Evolutionary conservation across 1,284 basidiomycete genomes (phyloP).

Genomic region (Sphaerobolus stellatus): DNA sequence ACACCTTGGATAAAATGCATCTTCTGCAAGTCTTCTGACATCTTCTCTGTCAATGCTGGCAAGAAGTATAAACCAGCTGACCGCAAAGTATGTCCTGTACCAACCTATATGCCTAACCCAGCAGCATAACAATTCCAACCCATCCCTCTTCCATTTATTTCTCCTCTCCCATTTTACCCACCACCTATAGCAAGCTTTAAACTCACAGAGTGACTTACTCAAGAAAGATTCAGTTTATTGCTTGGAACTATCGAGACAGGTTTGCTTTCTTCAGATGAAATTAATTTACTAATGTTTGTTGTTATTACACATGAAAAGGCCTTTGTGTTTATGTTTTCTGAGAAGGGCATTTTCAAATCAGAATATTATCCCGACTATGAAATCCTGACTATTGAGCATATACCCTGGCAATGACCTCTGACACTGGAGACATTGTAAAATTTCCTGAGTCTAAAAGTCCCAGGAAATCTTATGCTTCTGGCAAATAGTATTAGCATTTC

Average conservation of each 20-base stretch:
- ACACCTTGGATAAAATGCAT: no score
- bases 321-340: conserved; percentile 33
- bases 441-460: no score
- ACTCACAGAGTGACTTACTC: conserved; percentile 16
- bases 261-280: conserved; percentile 32
- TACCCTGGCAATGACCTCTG: conserved; percentile 36
- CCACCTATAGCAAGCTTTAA: conserved; percentile 18
- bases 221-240: conserved; percentile 16
- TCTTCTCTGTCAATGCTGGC: no score
- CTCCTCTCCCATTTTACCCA: conserved; percentile 11
- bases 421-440: no score
- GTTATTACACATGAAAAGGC: conserved; percentile 27
- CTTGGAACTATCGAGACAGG: conserved; percentile 25
- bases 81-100: conserved; percentile 26
- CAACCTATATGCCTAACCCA: conserved; percentile 24
- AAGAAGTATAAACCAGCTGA: conserved; percentile 26
- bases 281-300: conserved; percentile 30
- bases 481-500: no score
- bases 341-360: conserved; percentile 33
- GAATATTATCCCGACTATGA: conserved; percentile 38
- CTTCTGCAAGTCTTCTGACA: no score
- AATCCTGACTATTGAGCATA: conserved; percentile 34
- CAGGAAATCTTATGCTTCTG: no score
- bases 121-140: conserved; percentile 18
- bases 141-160: conserved; percentile 21